Evolutionary conservation across 176 grass and related monocot genomes (phyloP).

Genomic region (Aegilops umbellulata): DNA sequence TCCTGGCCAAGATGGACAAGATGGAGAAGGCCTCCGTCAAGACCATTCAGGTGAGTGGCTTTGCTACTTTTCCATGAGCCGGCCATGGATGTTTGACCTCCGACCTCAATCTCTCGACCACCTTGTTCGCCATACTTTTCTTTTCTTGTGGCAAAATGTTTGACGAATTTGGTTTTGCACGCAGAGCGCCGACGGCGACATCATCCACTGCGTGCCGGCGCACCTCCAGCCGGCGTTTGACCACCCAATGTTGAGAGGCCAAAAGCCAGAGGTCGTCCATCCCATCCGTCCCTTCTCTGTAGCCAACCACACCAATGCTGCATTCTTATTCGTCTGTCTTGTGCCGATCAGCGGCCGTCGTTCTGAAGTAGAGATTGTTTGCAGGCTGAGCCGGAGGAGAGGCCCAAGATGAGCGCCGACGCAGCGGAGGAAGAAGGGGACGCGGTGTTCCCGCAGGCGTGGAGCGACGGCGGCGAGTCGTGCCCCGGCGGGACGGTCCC

Average conservation of each 20-base stretch:
- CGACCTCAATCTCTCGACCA: too few relatives aligned
- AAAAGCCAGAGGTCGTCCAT: conserved; percentile 55
- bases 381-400: conserved; percentile 53
- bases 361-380: not conserved
- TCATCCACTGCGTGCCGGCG: conserved; percentile 72
- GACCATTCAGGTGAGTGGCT: conserved; percentile 48
- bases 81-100: too few relatives aligned
- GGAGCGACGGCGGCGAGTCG: conserved; percentile 49
- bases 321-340: not conserved
- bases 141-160: too few relatives aligned
- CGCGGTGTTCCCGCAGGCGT: conserved; percentile 46
- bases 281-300: not conserved
- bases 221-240: conserved; percentile 85
- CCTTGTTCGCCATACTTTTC: too few relatives aligned
- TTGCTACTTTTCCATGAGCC: not conserved
- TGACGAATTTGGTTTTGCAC: not conserved
- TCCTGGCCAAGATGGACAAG: conserved; percentile 40
- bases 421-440: not conserved
- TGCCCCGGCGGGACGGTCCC: conserved; percentile 67
- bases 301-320: too few relatives aligned
- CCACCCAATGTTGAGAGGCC: conserved; percentile 46
- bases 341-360: not conserved
- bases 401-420: conserved; percentile 10
- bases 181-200: conserved; percentile 78
- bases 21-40: conserved; percentile 49